phyloP scores from a whole-genome alignment of 495 filamentous ascomycete species.

The Acidiella bohemica region DNA sequence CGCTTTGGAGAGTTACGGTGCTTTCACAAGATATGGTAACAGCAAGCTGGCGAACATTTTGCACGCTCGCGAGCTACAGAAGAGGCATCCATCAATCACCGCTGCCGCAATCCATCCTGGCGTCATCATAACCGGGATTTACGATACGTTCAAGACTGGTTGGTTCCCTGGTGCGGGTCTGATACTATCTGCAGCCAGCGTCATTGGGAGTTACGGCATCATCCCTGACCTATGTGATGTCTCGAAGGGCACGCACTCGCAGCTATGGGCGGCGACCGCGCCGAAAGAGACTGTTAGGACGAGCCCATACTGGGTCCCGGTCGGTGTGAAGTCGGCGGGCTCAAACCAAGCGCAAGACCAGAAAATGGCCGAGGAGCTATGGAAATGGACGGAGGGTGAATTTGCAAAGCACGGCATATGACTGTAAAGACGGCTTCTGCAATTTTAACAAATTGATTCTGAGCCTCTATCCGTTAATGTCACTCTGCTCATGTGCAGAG shows the following conservation, averaged over 20 bases:
- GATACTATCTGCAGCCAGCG: neutral
- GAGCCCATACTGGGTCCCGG: constrained; percentile 31
- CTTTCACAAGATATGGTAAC: constrained; percentile 38
- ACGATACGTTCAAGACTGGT: constrained; percentile 2
- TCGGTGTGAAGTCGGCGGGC: constrained; percentile 25
- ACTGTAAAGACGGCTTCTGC: too few relatives aligned
- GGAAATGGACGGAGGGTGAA: constrained; percentile 38
- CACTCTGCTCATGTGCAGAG: too few relatives aligned
- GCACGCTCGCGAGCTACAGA: constrained; percentile 44
- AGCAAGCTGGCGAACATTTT: constrained; percentile 63
- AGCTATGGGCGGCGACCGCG: constrained; percentile 33
- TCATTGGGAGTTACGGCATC: neutral
- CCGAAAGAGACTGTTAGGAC: constrained; percentile 26
- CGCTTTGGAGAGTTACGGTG: constrained; percentile 24
- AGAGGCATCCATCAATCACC: constrained; percentile 33
- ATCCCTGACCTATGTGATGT: constrained; percentile 18
- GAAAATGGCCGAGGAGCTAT: constrained; percentile 27
- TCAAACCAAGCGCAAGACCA: constrained; percentile 22
- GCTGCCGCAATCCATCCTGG: constrained; percentile 36
- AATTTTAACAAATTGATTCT: too few relatives aligned
- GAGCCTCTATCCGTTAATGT: too few relatives aligned
- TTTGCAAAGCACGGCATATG: too few relatives aligned
- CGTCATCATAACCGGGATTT: constrained; percentile 27
- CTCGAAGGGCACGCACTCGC: constrained; percentile 27
- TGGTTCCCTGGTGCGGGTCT: constrained; percentile 3